Evolutionary conservation across 1,284 basidiomycete genomes (phyloP).

Genomic region (Sporisorium reilianum): DNA sequence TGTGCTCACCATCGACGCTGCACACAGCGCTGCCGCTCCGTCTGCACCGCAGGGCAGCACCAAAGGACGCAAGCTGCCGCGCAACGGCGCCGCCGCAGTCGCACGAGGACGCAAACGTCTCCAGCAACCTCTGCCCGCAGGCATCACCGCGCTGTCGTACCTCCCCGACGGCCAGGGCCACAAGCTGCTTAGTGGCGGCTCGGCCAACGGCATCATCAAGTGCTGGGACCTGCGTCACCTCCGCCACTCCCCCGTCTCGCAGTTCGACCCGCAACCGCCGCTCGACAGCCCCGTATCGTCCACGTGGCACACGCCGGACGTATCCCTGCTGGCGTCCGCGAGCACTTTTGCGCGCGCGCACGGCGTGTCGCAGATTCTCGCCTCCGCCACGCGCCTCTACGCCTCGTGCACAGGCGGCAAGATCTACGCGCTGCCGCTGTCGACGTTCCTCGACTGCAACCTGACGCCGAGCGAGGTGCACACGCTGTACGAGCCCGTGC

Average conservation of each 20-base stretch:
- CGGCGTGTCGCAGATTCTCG: constrained; percentile 61
- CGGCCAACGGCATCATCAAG: constrained; percentile 61
- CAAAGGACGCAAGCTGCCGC: constrained; percentile 15
- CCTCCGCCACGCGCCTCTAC: constrained; percentile 43
- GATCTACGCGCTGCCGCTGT: constrained; percentile 47
- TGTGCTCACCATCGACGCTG: constrained; percentile 58
- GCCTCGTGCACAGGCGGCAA: constrained; percentile 65
- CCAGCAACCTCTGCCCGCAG: constrained; percentile 23
- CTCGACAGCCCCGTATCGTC: constrained; percentile 5
- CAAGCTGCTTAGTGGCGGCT: constrained; percentile 57
- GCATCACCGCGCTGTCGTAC: constrained; percentile 61
- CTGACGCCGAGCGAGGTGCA: constrained; percentile 15
- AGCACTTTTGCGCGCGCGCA: constrained; percentile 51
- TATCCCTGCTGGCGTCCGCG: constrained; percentile 30
- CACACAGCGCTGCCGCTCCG: constrained; percentile 33
- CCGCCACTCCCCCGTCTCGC: constrained; percentile 9
- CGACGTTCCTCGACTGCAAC: constrained; percentile 28
- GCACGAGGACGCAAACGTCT: constrained; percentile 18
- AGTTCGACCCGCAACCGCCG: constrained; percentile 16
- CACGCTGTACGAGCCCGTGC: constrained; percentile 54
- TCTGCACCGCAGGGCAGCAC: neutral
- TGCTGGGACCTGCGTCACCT: constrained; percentile 64
- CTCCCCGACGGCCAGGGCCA: constrained; percentile 47
- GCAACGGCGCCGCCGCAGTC: neutral
- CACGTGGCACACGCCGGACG: constrained; percentile 36